Evolutionary conservation across 768 basidiomycete genomes (phyloP).

Genomic region (Suillus lakei): DNA sequence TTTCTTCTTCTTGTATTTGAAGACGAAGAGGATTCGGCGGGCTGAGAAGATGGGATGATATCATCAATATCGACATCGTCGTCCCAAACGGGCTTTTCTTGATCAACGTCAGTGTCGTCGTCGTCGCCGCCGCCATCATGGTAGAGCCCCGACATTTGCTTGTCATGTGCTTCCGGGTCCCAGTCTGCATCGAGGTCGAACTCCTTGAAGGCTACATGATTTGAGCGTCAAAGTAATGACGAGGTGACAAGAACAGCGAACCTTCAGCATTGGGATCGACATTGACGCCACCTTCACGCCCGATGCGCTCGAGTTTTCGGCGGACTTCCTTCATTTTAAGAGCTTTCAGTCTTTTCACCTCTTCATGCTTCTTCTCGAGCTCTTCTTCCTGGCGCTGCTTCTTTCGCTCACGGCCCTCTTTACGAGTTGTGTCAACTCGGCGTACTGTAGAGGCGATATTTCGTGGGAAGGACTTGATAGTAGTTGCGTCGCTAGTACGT

Average conservation of each 20-base stretch:
- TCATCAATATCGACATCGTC: conserved; percentile 87
- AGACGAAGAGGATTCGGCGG: conserved; percentile 37
- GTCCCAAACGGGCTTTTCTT: conserved; percentile 87
- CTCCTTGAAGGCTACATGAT: conserved; percentile 56
- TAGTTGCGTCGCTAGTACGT: conserved; percentile 58
- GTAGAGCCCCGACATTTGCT: conserved; percentile 80
- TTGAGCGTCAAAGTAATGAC: not conserved
- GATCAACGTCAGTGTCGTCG: conserved; percentile 41
- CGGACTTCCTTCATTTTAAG: conserved; percentile 87
- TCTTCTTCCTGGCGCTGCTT: conserved; percentile 71
- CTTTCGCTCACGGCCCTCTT: conserved; percentile 80
- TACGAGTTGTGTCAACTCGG: conserved; percentile 77
- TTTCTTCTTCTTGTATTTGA: conserved; percentile 48
- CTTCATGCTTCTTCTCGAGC: conserved; percentile 55
- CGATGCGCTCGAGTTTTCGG: conserved; percentile 74
- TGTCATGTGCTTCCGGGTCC: conserved; percentile 86
- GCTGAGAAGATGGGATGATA: conserved; percentile 47
- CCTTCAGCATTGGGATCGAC: conserved; percentile 31
- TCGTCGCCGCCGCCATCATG: conserved; percentile 53
- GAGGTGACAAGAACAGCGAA: not conserved
- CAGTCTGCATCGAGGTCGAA: conserved; percentile 93
- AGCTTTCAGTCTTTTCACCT: conserved; percentile 78
- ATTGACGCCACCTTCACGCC: conserved; percentile 66
- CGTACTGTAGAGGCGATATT: conserved; percentile 65
- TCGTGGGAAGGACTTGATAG: conserved; percentile 80